Evolutionary conservation across 2,329 filamentous ascomycete species (phyloP).

Genomic region (Sordariomycetes sp.): DNA sequence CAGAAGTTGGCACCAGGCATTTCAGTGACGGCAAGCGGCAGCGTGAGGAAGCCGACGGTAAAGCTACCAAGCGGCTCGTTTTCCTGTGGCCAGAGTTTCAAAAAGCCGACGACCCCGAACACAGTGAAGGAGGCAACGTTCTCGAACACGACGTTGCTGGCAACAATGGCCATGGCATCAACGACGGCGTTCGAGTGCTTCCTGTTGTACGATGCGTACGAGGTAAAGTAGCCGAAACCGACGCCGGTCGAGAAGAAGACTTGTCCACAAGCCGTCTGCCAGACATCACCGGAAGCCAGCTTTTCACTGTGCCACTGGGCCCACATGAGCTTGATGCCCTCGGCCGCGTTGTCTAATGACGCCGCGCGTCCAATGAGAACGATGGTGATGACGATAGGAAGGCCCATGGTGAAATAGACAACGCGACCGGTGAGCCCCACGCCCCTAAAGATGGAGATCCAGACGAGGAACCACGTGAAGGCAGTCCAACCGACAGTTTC

Average conservation of each 20-base stretch:
- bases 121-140: constrained; percentile 33
- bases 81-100: constrained; percentile 20
- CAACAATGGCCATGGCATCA: constrained; percentile 41
- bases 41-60: constrained; percentile 42
- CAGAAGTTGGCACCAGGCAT: constrained; percentile 46
- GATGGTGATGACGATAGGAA: constrained; percentile 42
- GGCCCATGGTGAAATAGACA: constrained; percentile 48
- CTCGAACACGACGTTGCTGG: constrained; percentile 42
- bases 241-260: constrained; percentile 47
- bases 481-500: constrained; percentile 44
- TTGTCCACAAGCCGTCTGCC: constrained; percentile 47
- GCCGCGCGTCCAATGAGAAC: constrained; percentile 39
- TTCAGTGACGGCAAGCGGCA: constrained; percentile 39
- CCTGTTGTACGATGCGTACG: constrained; percentile 44
- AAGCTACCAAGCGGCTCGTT: constrained; percentile 35
- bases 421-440: constrained; percentile 44
- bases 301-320: constrained; percentile 32
- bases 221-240: constrained; percentile 45
- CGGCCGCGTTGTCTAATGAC: constrained; percentile 38
- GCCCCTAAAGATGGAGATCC: constrained; percentile 45
- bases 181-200: constrained; percentile 44
- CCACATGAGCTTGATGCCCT: constrained; percentile 34
- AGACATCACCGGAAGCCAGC: constrained; percentile 34
- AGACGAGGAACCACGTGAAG: constrained; percentile 46
- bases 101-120: constrained; percentile 41